These are phyloP conservation scores for Nakazawaea siamensis DNA, from an alignment of 805 yeast species.

Conservation along the genomic window DNA sequence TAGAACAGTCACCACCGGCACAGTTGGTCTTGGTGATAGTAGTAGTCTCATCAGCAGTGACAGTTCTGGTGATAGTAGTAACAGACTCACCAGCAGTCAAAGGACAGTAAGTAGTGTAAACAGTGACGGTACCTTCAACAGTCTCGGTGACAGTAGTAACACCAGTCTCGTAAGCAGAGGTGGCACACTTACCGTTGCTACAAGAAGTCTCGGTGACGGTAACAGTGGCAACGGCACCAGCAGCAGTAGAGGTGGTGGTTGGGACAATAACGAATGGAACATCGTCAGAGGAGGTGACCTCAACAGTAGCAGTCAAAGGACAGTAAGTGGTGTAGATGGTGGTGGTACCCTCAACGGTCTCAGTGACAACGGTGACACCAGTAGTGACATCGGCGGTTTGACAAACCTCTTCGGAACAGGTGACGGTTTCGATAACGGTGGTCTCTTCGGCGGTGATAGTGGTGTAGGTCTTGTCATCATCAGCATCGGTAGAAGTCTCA, in stretches of 20 bases:
- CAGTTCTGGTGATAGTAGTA: conserved; percentile 16
- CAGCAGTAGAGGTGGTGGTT: conserved; percentile 12
- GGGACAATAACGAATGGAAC: conserved; percentile 2
- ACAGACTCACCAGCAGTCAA: conserved; percentile 11
- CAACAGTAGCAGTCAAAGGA: conserved; percentile 15
- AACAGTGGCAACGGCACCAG: conserved; percentile 16
- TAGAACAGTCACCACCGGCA: conserved; percentile 23
- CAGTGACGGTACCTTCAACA: conserved; percentile 25
- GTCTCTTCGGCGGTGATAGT: conserved; percentile 14
- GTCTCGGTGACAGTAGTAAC: conserved; percentile 22
- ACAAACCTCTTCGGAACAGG: conserved; percentile 15
- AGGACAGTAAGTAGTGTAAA: conserved; percentile 32
- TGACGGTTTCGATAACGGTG: conserved; percentile 15
- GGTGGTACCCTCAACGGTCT: conserved; percentile 24
- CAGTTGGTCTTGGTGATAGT: conserved; percentile 11
- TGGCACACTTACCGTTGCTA: conserved; percentile 13
- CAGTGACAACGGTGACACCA: conserved; percentile 20
- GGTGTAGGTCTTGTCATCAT: conserved; percentile 11
- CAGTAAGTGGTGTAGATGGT: conserved; percentile 33
- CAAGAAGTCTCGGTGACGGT: conserved; percentile 11
- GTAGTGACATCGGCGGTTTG: conserved; percentile 15
- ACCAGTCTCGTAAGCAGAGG: conserved; percentile 17
- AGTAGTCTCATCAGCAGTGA: conserved; percentile 17
- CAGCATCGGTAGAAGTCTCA: conserved; percentile 4
- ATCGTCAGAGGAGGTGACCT: conserved; percentile 2